Evolutionary conservation across 1,139 yeast species (phyloP).

Genomic region (Taphrina wiesneri): DNA sequence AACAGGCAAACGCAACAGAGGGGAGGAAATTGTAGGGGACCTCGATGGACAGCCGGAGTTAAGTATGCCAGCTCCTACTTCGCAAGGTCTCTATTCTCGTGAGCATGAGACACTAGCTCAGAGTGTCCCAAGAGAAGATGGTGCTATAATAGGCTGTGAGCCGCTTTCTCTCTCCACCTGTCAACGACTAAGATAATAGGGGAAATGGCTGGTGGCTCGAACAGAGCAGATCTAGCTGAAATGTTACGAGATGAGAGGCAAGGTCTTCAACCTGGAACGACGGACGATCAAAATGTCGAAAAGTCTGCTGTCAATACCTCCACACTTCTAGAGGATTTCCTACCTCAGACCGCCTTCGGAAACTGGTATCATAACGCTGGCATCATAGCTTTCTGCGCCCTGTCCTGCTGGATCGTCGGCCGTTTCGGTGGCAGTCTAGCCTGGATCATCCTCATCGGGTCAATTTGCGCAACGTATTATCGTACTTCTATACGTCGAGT

Average conservation of each 20-base stretch:
- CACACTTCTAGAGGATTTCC: conserved; percentile 7
- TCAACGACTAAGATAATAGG: not conserved
- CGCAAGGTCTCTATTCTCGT: not conserved
- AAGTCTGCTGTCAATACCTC: not conserved
- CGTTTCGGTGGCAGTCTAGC: conserved; percentile 74
- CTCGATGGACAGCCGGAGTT: not conserved
- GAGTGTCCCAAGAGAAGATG: not conserved
- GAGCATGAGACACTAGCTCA: not conserved
- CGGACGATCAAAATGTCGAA: not conserved
- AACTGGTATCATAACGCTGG: conserved; percentile 95
- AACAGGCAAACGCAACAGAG: conserved; percentile 12
- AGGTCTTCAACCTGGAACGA: not conserved
- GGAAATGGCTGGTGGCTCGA: conserved; percentile 30
- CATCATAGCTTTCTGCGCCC: conserved; percentile 62
- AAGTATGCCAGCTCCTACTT: conserved; percentile 8
- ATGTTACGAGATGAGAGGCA: not conserved
- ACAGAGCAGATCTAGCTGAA: not conserved
- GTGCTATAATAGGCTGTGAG: conserved; percentile 7
- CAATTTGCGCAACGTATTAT: conserved; percentile 64
- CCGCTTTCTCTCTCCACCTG: not conserved
- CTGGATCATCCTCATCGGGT: conserved; percentile 70
- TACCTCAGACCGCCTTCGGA: conserved; percentile 55
- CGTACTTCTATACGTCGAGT: conserved; percentile 81
- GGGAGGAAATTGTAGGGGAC: conserved; percentile 8
- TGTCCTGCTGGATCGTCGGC: conserved; percentile 77